These are phyloP conservation scores for Rhinocladiella similis DNA, from an alignment of 2,329 filamentous ascomycete genomes.

Conservation along the genomic window DNA sequence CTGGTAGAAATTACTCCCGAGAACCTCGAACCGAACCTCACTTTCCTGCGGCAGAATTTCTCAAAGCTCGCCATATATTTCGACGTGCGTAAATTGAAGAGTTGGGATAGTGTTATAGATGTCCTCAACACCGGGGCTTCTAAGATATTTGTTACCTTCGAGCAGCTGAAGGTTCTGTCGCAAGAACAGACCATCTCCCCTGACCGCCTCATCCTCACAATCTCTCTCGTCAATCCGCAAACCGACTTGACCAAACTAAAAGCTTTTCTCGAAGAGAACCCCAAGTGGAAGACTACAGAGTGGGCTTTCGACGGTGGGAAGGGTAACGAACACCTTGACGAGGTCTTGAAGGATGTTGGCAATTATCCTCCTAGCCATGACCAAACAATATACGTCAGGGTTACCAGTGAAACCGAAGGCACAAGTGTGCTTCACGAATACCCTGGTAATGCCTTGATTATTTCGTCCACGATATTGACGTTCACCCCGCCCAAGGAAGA, in stretches of 20 bases:
- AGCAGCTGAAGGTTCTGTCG: constrained; percentile 62
- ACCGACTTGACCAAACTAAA: constrained; percentile 41
- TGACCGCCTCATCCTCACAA: constrained; percentile 58
- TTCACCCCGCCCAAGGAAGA: constrained; percentile 61
- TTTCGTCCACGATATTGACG: constrained; percentile 71
- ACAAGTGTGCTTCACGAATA: constrained; percentile 33
- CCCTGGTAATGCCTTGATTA: constrained; percentile 49
- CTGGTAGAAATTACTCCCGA: constrained; percentile 54
- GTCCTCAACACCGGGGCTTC: constrained; percentile 83
- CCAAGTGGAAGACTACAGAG: constrained; percentile 28
- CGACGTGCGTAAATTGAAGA: constrained; percentile 70
- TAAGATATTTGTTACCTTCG: constrained; percentile 76
- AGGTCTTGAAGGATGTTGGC: constrained; percentile 39
- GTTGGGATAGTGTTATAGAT: constrained; percentile 71
- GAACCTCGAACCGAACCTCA: constrained; percentile 47
- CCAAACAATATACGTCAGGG: constrained; percentile 40
- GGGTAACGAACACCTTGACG: constrained; percentile 44
- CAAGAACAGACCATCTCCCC: constrained; percentile 53
- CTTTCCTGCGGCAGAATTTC: constrained; percentile 59
- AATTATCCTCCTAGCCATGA: constrained; percentile 33
- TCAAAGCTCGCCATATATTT: constrained; percentile 65
- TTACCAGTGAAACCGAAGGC: constrained; percentile 23
- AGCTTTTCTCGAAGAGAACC: constrained; percentile 39
- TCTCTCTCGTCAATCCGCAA: constrained; percentile 40
- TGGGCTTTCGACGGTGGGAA: constrained; percentile 32